phyloP scores from a whole-genome alignment of 169 alveolate species.

The Theileria parva region DNA sequence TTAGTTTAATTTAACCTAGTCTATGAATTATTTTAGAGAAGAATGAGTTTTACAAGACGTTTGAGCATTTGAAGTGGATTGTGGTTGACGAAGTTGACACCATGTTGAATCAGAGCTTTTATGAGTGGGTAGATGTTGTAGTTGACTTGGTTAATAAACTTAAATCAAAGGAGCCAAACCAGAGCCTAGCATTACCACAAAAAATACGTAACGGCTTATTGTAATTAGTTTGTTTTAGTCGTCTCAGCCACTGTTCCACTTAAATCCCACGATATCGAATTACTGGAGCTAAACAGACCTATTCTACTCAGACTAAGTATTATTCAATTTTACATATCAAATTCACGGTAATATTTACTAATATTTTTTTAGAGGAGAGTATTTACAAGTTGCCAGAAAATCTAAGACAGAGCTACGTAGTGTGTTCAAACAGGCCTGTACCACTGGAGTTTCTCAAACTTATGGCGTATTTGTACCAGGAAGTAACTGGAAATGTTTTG shows the following conservation, averaged over 20 bases:
- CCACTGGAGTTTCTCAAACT: conserved; percentile 17
- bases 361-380: not conserved
- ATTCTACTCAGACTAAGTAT: conserved; percentile 23
- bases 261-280: conserved; percentile 57
- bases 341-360: not conserved
- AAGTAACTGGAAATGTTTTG: conserved; percentile 26
- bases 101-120: conserved; percentile 36
- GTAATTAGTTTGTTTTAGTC: conserved; percentile 2
- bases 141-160: conserved; percentile 4
- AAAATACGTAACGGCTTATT: conserved; percentile 30
- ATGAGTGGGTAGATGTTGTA: conserved; percentile 45
- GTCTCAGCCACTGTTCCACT: conserved; percentile 64
- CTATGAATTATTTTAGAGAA: not conserved
- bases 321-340: not conserved
- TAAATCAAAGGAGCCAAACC: not conserved
- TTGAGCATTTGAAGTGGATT: conserved; percentile 46
- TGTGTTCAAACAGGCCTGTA: conserved; percentile 23
- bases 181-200: conserved; percentile 25
- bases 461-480: not conserved
- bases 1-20: not conserved
- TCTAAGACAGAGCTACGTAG: conserved; percentile 30
- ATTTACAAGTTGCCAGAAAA: conserved; percentile 43
- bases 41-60: conserved; percentile 18
- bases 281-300: conserved; percentile 47
- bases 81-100: conserved; percentile 61